Percentiles rank a stretch among this genome's conserved stretches.
These are phyloP conservation scores for Panicum hallii DNA, from an alignment of 202 grass and related monocot genomes.

Conservation along the genomic window DNA sequence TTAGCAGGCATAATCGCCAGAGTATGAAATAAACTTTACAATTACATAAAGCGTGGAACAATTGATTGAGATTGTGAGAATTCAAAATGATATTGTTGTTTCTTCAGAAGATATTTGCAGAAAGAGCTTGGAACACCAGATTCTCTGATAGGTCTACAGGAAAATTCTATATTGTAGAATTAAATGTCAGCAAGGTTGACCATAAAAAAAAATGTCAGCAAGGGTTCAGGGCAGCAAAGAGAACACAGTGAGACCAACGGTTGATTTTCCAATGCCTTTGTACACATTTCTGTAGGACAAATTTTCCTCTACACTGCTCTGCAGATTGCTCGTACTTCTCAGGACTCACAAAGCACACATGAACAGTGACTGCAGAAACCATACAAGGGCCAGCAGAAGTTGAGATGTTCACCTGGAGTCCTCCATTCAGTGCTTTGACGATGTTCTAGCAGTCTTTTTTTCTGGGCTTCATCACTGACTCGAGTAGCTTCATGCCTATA, in stretches of 20 bases:
- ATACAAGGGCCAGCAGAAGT: conserved; percentile 51
- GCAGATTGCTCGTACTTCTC: conserved; percentile 55
- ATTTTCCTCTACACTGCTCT: conserved; percentile 46
- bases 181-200: neutral
- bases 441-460: conserved; percentile 51
- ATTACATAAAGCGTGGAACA: conserved; percentile 1
- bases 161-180: neutral
- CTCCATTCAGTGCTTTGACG: conserved; percentile 28
- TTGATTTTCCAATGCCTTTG: conserved; percentile 53
- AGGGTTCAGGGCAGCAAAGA: neutral
- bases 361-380: conserved; percentile 48
- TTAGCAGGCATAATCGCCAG: neutral
- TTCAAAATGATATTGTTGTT: neutral
- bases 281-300: conserved; percentile 40
- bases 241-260: neutral
- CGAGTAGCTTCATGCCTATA: conserved; percentile 39
- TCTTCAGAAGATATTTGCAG: conserved; percentile 7
- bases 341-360: conserved; percentile 52
- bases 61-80: neutral
- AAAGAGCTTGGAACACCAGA: conserved; percentile 4
- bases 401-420: conserved; percentile 55
- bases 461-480: conserved; percentile 47
- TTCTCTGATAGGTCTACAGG: neutral
- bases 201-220: neutral
- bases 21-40: neutral